Base-by-base conservation (phyloP, 306 rosid genomes). In the Leucaena leucocephala region DNA sequence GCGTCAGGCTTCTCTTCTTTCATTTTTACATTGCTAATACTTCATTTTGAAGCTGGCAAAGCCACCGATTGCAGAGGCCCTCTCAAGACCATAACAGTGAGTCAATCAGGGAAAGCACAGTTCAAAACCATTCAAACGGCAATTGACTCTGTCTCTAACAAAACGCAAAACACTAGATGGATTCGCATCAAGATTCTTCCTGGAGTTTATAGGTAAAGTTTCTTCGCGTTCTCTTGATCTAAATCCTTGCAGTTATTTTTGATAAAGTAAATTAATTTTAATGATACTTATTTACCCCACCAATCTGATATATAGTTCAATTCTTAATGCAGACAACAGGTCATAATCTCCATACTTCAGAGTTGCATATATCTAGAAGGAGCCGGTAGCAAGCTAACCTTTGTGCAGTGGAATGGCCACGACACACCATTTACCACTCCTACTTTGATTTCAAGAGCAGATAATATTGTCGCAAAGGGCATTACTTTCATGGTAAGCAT, bases 321-420 rank as follows among this genome's bases (percentile, higher is more conserved):
- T 61, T 6, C 16, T 34, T 17, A 4, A 10, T 7, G 16, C 83
- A 86, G 87, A 33, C 83, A 86, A 43, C 22, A 64, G 12, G 44
- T 86, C 5, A 8, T 0, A 2, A 74, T 86, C 35, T 8, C 52
- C 5, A 4, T 0, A 1, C 3, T 5, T 21, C 78, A 83, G 58
- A 46, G 52, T 8, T 83, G 87, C 82, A 66, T 83, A 57, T 83
- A 74, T 71, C 85, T 86, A 21, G 80, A 86, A 74, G 87, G 89
- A 81, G 79, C 71, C 4, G 85, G 82, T 8, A 69, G 34, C 2
- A 12, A 35, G 0, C 33, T 11, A 6, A 78, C 87, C 0, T 58
- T 48, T 35, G 52, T 83, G 4, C 71, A 86, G 72, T 77, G 81
- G 82, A 9, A 71, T 75, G 67, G 27, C 16, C 74, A 61, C 54